These are phyloP conservation scores for Forsythia suspensa DNA, from an alignment of 257 asterid species.

Conservation along the genomic window DNA sequence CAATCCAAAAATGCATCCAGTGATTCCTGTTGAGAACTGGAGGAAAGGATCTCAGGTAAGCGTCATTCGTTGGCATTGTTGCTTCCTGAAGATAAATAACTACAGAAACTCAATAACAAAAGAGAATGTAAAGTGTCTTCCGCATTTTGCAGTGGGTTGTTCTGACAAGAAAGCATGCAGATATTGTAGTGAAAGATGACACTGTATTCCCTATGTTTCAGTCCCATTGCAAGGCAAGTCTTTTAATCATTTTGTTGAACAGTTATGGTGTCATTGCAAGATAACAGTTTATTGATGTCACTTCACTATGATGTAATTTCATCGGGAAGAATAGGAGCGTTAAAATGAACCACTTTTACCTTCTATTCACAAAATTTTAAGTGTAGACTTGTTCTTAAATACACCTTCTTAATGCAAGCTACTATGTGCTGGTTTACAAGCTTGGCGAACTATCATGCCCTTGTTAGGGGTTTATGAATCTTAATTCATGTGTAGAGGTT, in stretches of 20 bases:
- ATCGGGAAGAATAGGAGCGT: neutral
- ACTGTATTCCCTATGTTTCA: conserved; percentile 76
- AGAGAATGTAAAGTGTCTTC: neutral
- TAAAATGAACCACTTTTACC: neutral
- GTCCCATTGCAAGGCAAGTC: conserved; percentile 87
- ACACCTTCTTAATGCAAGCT: conserved; percentile 2
- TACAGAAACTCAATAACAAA: neutral
- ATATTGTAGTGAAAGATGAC: conserved; percentile 72
- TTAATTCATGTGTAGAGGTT: neutral
- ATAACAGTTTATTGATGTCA: neutral
- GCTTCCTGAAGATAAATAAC: conserved; percentile 17
- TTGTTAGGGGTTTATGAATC: conserved; percentile 8
- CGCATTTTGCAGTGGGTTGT: conserved; percentile 85
- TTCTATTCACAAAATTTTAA: neutral
- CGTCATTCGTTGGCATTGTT: conserved; percentile 5
- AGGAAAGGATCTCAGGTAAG: conserved; percentile 99
- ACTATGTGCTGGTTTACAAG: conserved; percentile 11
- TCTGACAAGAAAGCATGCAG: conserved; percentile 88
- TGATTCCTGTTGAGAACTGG: conserved; percentile 77
- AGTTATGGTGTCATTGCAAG: conserved; percentile 7
- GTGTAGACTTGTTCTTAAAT: neutral
- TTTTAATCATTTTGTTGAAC: conserved; percentile 12
- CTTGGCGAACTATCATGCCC: neutral
- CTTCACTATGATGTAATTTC: conserved; percentile 3
- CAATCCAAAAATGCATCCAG: conserved; percentile 96